Evolutionary conservation across 805 yeast genomes (phyloP).

Genomic region (Yarrowia bubula): DNA sequence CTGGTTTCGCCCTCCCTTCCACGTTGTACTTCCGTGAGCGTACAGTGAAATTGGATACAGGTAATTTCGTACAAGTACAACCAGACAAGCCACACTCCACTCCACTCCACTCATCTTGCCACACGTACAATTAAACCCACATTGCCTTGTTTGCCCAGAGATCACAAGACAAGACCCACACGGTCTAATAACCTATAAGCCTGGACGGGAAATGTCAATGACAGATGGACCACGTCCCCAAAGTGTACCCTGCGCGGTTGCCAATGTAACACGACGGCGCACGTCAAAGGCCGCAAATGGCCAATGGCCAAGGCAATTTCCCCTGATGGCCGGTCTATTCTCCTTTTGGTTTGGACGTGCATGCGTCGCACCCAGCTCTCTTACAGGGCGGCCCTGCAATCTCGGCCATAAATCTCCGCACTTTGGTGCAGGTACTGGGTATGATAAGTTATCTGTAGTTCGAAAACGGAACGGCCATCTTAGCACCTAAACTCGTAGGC

Average conservation of each 20-base stretch:
- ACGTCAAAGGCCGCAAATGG: neutral
- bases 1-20: slow-evolving; percentile 15
- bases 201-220: slow-evolving; percentile 6
- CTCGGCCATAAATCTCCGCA: slow-evolving; percentile 16
- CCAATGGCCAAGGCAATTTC: neutral
- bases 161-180: neutral
- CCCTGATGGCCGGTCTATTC: neutral
- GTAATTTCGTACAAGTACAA: neutral
- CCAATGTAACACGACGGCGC: slow-evolving; percentile 2
- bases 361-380: slow-evolving; percentile 10
- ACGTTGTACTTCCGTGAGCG: neutral
- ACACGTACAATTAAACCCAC: neutral
- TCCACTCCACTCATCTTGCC: neutral
- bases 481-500: too few relatives aligned
- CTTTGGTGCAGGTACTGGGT: slow-evolving; percentile 13
- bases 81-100: neutral
- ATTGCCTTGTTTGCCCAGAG: too few relatives aligned
- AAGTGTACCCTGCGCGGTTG: slow-evolving; percentile 19
- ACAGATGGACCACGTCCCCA: slow-evolving; percentile 18
- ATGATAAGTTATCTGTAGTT: too few relatives aligned
- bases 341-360: neutral
- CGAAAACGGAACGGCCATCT: too few relatives aligned
- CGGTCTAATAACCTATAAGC: too few relatives aligned
- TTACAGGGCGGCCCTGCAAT: slow-evolving; percentile 23
- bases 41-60: neutral